phyloP scores from a whole-genome alignment of 2,329 filamentous ascomycete species.

The Podosphaera aphanis region DNA sequence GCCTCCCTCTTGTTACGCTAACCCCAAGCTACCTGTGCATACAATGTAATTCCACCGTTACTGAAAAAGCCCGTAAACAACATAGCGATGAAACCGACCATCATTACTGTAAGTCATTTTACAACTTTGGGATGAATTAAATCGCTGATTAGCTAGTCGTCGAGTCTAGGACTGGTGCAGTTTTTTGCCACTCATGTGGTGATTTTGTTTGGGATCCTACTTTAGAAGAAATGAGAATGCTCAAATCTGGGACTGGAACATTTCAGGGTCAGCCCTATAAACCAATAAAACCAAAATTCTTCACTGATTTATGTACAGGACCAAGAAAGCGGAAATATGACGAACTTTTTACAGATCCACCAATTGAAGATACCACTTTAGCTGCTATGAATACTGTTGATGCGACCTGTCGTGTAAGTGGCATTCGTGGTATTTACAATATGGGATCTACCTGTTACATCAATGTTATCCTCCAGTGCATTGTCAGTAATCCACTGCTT shows the following conservation, averaged over 20 bases:
- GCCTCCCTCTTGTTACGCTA: conserved; percentile 32
- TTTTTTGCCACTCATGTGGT: conserved; percentile 64
- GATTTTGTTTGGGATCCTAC: conserved; percentile 68
- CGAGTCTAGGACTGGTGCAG: conserved; percentile 48
- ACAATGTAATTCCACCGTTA: conserved; percentile 47
- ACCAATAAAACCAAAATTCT: background rate
- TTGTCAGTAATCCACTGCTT: conserved; percentile 81
- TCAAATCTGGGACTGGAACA: conserved; percentile 43
- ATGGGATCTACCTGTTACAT: conserved; percentile 98
- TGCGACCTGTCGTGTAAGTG: conserved; percentile 65
- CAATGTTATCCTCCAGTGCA: conserved; percentile 80
- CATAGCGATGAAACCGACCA: conserved; percentile 49
- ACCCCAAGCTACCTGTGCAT: conserved; percentile 50
- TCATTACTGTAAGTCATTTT: conserved; percentile 39
- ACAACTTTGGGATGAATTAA: background rate
- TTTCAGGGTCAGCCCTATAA: conserved; percentile 30
- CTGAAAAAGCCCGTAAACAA: conserved; percentile 37
- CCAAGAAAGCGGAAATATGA: conserved; percentile 55
- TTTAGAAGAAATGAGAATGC: conserved; percentile 48
- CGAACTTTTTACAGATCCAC: conserved; percentile 39
- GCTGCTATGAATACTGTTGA: conserved; percentile 56
- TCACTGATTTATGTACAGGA: conserved; percentile 10
- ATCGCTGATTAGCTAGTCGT: conserved; percentile 31
- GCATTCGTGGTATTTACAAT: conserved; percentile 82
- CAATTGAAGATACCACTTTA: conserved; percentile 51